phyloP scores from a whole-genome alignment of 164 flowering plant species.

The Nymphaea thermarum region DNA sequence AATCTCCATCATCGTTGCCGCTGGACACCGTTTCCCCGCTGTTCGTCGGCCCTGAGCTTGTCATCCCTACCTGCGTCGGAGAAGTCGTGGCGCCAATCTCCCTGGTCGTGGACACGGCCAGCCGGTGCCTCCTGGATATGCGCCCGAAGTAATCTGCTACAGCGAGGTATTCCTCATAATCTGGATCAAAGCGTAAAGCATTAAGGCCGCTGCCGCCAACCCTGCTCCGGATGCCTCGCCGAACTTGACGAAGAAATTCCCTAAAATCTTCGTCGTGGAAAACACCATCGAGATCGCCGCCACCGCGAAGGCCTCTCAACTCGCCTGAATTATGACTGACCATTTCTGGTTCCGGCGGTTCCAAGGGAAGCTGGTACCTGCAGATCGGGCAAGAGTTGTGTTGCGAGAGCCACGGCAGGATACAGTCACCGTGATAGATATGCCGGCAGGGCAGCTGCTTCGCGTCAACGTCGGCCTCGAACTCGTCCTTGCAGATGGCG shows the following conservation, averaged over 20 bases:
- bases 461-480: conserved; percentile 28
- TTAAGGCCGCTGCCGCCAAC: too few relatives aligned
- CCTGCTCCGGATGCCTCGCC: neutral
- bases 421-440: conserved; percentile 52
- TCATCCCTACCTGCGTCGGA: conserved; percentile 24
- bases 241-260: neutral
- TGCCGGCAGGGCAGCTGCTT: conserved; percentile 62
- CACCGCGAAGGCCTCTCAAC: conserved; percentile 12
- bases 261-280: neutral
- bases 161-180: conserved; percentile 16
- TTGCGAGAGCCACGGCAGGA: conserved; percentile 51
- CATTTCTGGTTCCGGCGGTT: conserved; percentile 6
- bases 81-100: conserved; percentile 11
- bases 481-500: conserved; percentile 59
- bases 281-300: too few relatives aligned
- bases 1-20: conserved; percentile 22
- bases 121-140: conserved; percentile 28
- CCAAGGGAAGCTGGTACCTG: conserved; percentile 29
- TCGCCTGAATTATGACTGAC: conserved; percentile 22
- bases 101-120: conserved; percentile 14
- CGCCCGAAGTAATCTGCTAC: conserved; percentile 18
- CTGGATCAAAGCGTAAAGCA: neutral
- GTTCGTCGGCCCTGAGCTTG: conserved; percentile 23
- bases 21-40: conserved; percentile 48
- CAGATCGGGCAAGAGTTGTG: conserved; percentile 61